Percentiles rank a stretch among this genome's conserved stretches.
Conservation (phyloP, 257 asterid species). For the Solanum arcanum region DNA sequence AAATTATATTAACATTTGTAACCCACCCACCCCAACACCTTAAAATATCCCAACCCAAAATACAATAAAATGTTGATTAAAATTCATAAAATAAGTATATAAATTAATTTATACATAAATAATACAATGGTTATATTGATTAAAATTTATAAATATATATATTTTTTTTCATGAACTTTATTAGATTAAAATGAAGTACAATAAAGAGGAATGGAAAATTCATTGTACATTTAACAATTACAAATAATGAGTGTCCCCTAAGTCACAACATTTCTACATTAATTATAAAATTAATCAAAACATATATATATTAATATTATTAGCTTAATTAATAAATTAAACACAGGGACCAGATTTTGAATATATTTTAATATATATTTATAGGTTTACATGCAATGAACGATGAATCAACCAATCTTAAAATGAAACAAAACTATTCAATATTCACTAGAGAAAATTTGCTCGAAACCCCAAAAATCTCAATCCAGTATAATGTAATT, state of each 20-base stretch:
- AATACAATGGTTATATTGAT: background rate
- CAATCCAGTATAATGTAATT: slow-evolving; percentile 27
- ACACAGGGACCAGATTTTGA: background rate
- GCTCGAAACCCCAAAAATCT: slow-evolving; percentile 47
- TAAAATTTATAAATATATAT: background rate
- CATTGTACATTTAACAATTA: background rate
- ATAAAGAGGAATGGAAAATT: background rate
- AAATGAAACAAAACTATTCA: slow-evolving; percentile 13
- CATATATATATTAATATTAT: background rate
- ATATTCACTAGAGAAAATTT: background rate
- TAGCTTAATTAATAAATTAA: background rate
- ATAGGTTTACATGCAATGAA: slow-evolving; percentile 30
- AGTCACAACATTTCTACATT: background rate
- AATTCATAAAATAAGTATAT: too few species aligned
- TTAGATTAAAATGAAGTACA: background rate
- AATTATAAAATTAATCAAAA: background rate
- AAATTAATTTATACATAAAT: background rate
- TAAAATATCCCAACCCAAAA: background rate
- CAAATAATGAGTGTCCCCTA: background rate
- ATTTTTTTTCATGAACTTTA: background rate
- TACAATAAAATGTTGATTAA: background rate
- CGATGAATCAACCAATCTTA: slow-evolving; percentile 18
- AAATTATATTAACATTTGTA: background rate
- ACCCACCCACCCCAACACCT: background rate
- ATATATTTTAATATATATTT: background rate